A percentile compares a stretch with the other conserved stretches of the same genome.
Conservation (phyloP, 2,329 filamentous ascomycete species). For the Paracorniculantispora psalliotae region DNA sequence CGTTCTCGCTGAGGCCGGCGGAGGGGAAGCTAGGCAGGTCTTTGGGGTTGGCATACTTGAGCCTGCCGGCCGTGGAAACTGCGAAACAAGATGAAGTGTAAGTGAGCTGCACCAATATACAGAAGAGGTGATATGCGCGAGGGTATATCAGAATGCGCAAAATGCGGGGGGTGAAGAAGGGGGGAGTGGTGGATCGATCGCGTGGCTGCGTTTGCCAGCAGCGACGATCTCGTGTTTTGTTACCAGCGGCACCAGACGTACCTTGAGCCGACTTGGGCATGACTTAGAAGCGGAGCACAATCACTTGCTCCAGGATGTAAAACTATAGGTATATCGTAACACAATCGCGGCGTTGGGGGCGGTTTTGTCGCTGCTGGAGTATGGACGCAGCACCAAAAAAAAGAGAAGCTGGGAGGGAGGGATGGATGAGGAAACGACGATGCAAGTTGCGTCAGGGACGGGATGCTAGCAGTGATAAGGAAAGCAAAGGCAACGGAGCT, state of each 20-base stretch:
- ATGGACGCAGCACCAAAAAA: background rate
- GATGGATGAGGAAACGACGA: background rate
- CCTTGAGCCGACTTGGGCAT: constrained; percentile 13
- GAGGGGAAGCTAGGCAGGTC: constrained; percentile 73
- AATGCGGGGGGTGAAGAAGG: constrained; percentile 7
- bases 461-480: background rate
- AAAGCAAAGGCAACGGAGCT: background rate
- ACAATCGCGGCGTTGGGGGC: background rate
- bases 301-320: background rate
- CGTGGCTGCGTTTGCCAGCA: constrained; percentile 8
- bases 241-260: background rate
- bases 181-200: constrained; percentile 8
- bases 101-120: background rate
- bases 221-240: constrained; percentile 6
- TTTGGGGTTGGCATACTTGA: constrained; percentile 68
- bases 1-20: constrained; percentile 51
- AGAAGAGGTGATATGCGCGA: too few species aligned
- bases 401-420: background rate
- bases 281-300: background rate
- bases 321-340: background rate
- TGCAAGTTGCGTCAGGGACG: background rate
- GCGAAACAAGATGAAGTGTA: constrained; percentile 17
- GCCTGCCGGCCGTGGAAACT: constrained; percentile 34
- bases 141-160: background rate
- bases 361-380: background rate